A percentile compares a stretch with the other conserved stretches of the same genome.
Conservation (phyloP, 1,139 yeast genomes). For the Blastobotrys capitulatus region DNA sequence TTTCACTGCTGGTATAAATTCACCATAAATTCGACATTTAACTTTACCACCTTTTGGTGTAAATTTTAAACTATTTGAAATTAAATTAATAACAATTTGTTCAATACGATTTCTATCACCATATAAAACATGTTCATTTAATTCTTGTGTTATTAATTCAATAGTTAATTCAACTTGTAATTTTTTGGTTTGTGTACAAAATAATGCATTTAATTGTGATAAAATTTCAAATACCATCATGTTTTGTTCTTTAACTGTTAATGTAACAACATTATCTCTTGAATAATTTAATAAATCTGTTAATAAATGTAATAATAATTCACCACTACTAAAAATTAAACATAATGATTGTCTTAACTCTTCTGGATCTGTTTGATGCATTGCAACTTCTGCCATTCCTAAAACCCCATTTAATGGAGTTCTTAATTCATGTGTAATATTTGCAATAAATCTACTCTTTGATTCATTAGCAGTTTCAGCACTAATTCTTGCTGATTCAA, state of each 20-base stretch:
- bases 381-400: constrained; percentile 91
- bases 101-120: constrained; percentile 93
- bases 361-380: constrained; percentile 71
- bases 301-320: constrained; percentile 70
- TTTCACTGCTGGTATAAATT: background rate
- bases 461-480: constrained; percentile 79
- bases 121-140: constrained; percentile 47
- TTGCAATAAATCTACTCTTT: constrained; percentile 87
- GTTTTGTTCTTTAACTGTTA: constrained; percentile 73
- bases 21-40: constrained; percentile 24
- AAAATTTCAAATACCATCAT: constrained; percentile 70
- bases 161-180: constrained; percentile 51
- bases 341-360: constrained; percentile 67
- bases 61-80: constrained; percentile 83
- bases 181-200: constrained; percentile 75
- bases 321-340: constrained; percentile 82
- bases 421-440: constrained; percentile 85
- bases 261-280: constrained; percentile 57
- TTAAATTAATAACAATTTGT: constrained; percentile 88
- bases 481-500: constrained; percentile 46
- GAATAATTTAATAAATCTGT: constrained; percentile 85
- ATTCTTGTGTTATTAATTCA: constrained; percentile 40
- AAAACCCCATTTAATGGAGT: constrained; percentile 90
- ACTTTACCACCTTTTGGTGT: constrained; percentile 88
- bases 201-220: constrained; percentile 79